Base-by-base conservation (phyloP, 2,329 filamentous ascomycete genomes). In the Albophoma yamanashiensis region DNA sequence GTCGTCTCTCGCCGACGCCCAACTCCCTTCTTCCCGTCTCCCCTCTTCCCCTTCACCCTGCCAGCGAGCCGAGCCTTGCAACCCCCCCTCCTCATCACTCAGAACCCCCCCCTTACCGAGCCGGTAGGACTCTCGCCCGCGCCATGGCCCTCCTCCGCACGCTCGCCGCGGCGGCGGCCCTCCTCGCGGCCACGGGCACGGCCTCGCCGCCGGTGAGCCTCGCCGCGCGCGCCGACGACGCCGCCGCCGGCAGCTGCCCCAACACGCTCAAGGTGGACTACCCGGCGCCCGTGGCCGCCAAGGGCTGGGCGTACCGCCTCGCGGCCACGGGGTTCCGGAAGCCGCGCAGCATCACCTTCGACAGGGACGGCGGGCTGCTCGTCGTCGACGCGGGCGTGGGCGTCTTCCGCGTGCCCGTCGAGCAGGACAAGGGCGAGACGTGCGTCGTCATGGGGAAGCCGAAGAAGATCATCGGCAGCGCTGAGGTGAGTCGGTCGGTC, bases 281-380 rank as follows among this genome's bases (percentile, higher is more conserved):
- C 62, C 67, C 68, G 4, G 61, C 67, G 5, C 79, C 78, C 15
- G 66, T 66, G 2, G 73, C 76, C 12, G 74, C 75, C 25, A 64
- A 68, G 4, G 77, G 76, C 38, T 82, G 78, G 76, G 69, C 73
- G 7, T 76, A 74, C 20, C 73, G 76, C 61, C 70, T 81, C 3
- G 67, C 80, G 27, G 75, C 74, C 45, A 73, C 72, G 34, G 73
- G 73, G 20, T 66, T 81, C 56, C 71, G 65, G 5, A 71, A 69
- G 14, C 80, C 80, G 1, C 74, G 80, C 15, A 71, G 74, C 55
- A 73, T 82, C 57, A 66, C 75, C 6, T 77, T 82, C 59, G 80
- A 83, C 62, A 65, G 61, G 5, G 69, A 71, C 40, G 79, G 79
- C 5, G 75, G 72, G 4, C 69, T 83, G 17, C 69, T 83, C 2